phyloP scores from a whole-genome alignment of 176 grass and related monocot species.

The Triticum urartu region DNA sequence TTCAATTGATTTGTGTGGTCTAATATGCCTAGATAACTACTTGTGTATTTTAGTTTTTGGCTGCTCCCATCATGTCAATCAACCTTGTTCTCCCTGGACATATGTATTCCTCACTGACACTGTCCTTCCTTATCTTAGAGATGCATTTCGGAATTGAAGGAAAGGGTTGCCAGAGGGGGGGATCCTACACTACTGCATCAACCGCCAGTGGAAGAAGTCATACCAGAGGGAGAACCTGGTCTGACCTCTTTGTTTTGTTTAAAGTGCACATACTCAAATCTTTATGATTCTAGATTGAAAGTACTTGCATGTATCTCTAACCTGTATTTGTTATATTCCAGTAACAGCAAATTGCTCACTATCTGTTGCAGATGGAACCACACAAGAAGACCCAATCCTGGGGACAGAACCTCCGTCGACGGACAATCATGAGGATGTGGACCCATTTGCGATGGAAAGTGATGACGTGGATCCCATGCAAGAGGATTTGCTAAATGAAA shows the following conservation, averaged over 20 bases:
- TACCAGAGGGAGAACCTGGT: slow-evolving; percentile 46
- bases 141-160: slow-evolving; percentile 73
- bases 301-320: slow-evolving; percentile 5
- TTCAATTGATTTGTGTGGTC: background rate
- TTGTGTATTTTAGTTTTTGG: background rate
- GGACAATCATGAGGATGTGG: slow-evolving; percentile 32
- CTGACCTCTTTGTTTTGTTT: slow-evolving; percentile 6
- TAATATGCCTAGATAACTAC: background rate
- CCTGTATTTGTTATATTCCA: background rate
- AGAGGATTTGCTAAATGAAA: slow-evolving; percentile 76
- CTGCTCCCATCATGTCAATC: background rate
- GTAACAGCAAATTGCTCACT: background rate
- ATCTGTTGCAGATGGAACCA: slow-evolving; percentile 43
- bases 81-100: slow-evolving; percentile 31
- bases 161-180: slow-evolving; percentile 71
- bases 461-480: slow-evolving; percentile 41
- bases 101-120: slow-evolving; percentile 9
- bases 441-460: slow-evolving; percentile 42
- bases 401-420: slow-evolving; percentile 11
- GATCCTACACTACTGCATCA: slow-evolving; percentile 79
- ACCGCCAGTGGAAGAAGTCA: slow-evolving; percentile 45
- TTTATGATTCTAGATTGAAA: background rate
- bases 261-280: background rate
- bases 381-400: slow-evolving; percentile 28
- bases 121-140: slow-evolving; percentile 44